phyloP scores from a whole-genome alignment of 2,329 filamentous ascomycete species.

The Teratosphaeriaceae sp. region DNA sequence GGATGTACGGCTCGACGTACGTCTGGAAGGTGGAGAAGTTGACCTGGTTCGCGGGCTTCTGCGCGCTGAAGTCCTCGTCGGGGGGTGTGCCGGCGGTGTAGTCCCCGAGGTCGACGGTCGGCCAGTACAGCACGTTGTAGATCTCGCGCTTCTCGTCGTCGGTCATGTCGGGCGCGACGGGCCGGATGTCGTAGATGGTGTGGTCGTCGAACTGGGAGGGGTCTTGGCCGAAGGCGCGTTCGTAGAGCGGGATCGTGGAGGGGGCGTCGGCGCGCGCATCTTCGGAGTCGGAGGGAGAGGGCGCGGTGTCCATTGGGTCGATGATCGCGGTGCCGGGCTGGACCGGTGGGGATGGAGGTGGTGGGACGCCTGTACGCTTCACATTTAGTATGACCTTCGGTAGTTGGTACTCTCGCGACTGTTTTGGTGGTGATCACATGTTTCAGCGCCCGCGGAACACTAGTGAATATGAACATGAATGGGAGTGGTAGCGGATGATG shows the following conservation, averaged over 20 bases:
- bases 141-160: slow-evolving; percentile 83
- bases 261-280: slow-evolving; percentile 51
- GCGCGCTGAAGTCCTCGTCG: slow-evolving; percentile 90
- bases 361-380: slow-evolving; percentile 18
- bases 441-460: no score
- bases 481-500: no score
- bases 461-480: no score
- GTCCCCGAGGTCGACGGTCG: slow-evolving; percentile 70
- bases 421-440: neutral
- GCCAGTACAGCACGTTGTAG: slow-evolving; percentile 80
- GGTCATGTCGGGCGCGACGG: slow-evolving; percentile 66
- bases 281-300: slow-evolving; percentile 52
- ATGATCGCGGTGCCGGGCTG: slow-evolving; percentile 23
- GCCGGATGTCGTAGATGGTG: slow-evolving; percentile 86
- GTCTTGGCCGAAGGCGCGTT: slow-evolving; percentile 80
- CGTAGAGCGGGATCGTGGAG: slow-evolving; percentile 61
- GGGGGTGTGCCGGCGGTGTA: slow-evolving; percentile 83
- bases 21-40: slow-evolving; percentile 88
- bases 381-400: slow-evolving; percentile 12
- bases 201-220: slow-evolving; percentile 87
- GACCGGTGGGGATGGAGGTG: slow-evolving; percentile 27
- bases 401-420: no score
- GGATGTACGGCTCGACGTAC: slow-evolving; percentile 86
- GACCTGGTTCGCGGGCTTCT: slow-evolving; percentile 90
- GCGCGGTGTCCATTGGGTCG: slow-evolving; percentile 53